Evolutionary conservation across 2,329 filamentous ascomycete species (phyloP).

Genomic region (Aspergillus puulaauensis): DNA sequence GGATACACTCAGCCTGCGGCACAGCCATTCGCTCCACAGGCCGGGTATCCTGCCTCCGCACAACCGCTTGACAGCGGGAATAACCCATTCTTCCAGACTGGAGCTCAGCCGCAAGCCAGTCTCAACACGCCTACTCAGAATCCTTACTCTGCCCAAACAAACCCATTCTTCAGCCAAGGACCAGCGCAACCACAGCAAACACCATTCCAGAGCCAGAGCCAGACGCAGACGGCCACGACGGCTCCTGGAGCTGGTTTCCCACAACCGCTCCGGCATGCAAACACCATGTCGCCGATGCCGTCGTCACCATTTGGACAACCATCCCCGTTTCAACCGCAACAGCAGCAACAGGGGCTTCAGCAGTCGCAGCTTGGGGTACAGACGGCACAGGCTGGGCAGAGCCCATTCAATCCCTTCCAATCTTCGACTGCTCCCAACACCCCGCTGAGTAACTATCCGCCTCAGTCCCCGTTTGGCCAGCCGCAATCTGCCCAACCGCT

Average conservation of each 20-base stretch:
- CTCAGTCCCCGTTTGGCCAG: slow-evolving; percentile 24
- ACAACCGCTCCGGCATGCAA: slow-evolving; percentile 34
- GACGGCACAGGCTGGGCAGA: slow-evolving; percentile 15
- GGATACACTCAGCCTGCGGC: slow-evolving; percentile 44
- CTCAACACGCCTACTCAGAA: slow-evolving; percentile 24
- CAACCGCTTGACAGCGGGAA: slow-evolving; percentile 34
- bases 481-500: slow-evolving; percentile 29
- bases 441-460: slow-evolving; percentile 26
- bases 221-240: slow-evolving; percentile 13
- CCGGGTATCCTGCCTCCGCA: slow-evolving; percentile 33
- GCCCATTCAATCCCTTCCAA: slow-evolving; percentile 36
- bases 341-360: slow-evolving; percentile 23
- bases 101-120: slow-evolving; percentile 26
- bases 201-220: slow-evolving; percentile 24
- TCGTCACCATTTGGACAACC: slow-evolving; percentile 30
- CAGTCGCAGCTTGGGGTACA: slow-evolving; percentile 25
- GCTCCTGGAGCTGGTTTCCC: slow-evolving; percentile 11
- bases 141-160: slow-evolving; percentile 27
- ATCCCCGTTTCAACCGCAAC: slow-evolving; percentile 24
- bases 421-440: slow-evolving; percentile 26
- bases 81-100: slow-evolving; percentile 47
- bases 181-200: slow-evolving; percentile 22
- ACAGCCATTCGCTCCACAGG: slow-evolving; percentile 42
- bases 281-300: slow-evolving; percentile 39
- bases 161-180: slow-evolving; percentile 37